A percentile compares a stretch with the other conserved stretches of the same genome.
Evolutionary conservation across 495 filamentous ascomycete genomes (phyloP).

Genomic region (Letharia lupina): DNA sequence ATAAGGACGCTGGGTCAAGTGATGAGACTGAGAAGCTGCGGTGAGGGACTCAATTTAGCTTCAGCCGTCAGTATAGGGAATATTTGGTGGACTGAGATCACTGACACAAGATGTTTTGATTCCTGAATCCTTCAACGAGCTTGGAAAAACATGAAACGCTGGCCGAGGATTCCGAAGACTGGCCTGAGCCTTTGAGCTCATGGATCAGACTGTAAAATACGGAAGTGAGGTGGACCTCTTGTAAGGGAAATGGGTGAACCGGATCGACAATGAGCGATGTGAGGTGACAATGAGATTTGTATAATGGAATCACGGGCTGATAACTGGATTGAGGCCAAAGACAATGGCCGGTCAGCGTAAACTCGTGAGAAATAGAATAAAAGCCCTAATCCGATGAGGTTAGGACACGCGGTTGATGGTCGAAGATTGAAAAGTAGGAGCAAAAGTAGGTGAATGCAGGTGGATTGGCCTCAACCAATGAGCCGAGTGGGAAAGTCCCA

Average conservation of each 20-base stretch:
- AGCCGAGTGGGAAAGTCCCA: background rate
- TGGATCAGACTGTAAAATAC: background rate
- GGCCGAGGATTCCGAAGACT: background rate
- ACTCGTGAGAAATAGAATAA: background rate
- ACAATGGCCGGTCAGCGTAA: background rate
- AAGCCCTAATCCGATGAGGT: background rate
- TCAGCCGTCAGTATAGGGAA: background rate
- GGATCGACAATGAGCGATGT: background rate
- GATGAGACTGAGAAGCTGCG: background rate
- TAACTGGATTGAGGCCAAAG: background rate
- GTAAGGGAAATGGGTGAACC: background rate
- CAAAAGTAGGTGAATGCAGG: background rate
- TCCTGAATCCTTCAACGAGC: background rate
- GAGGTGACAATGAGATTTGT: background rate
- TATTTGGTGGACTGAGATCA: background rate
- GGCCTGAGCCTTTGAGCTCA: background rate
- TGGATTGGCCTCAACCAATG: background rate
- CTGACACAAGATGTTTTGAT: background rate
- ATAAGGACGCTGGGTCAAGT: background rate
- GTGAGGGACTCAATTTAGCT: background rate
- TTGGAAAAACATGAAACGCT: background rate
- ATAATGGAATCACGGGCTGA: background rate
- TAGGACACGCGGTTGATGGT: background rate
- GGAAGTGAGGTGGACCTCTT: background rate
- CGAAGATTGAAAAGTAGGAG: background rate